A percentile compares a stretch with the other conserved stretches of the same genome.
These are phyloP conservation scores for Starmera pachycereana DNA, from an alignment of 805 yeast genomes.

Conservation along the genomic window DNA sequence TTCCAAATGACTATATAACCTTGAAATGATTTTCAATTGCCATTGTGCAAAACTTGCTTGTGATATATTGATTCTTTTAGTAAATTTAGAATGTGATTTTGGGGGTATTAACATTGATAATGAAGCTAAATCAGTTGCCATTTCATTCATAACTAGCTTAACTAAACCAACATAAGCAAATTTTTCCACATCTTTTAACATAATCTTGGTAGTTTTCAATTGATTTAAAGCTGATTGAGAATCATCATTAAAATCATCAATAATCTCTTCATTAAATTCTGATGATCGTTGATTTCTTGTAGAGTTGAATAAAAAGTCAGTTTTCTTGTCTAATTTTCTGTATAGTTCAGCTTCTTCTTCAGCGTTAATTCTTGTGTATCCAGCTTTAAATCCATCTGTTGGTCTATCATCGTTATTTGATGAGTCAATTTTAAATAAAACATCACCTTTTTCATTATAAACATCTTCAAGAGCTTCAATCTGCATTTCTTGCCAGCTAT, in stretches of 20 bases:
- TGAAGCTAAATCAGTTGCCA: constrained; percentile 72
- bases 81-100: constrained; percentile 32
- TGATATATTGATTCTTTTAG: constrained; percentile 50
- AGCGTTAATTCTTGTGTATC: constrained; percentile 83
- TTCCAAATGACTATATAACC: constrained; percentile 75
- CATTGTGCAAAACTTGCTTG: constrained; percentile 79
- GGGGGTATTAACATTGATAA: constrained; percentile 37
- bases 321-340: constrained; percentile 39
- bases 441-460: constrained; percentile 71
- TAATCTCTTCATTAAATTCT: constrained; percentile 24
- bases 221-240: constrained; percentile 46
- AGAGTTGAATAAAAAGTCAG: constrained; percentile 41
- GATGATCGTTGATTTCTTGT: not conserved
- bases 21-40: constrained; percentile 63
- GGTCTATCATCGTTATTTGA: constrained; percentile 9
- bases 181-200: constrained; percentile 76
- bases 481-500: constrained; percentile 80
- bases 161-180: constrained; percentile 87
- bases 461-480: constrained; percentile 68
- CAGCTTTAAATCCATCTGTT: constrained; percentile 35
- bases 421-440: constrained; percentile 26
- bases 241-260: constrained; percentile 18
- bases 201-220: constrained; percentile 65
- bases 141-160: constrained; percentile 62
- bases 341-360: constrained; percentile 79